Conservation (phyloP, 2,329 filamentous ascomycete species). For the Aureobasidium mangrovei region DNA sequence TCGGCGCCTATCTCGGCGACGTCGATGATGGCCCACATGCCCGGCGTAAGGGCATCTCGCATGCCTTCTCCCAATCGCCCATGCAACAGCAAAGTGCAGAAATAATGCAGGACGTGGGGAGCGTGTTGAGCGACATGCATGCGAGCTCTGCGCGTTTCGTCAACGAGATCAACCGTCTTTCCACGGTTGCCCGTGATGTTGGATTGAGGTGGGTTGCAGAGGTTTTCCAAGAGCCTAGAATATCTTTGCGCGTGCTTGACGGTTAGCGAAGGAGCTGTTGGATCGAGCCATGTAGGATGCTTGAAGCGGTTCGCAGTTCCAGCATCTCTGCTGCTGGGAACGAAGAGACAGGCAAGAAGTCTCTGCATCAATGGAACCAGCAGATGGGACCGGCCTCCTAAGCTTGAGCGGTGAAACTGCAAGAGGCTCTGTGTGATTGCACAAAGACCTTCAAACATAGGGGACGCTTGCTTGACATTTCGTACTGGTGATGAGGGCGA, state of each 20-base stretch:
- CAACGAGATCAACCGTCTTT: constrained; percentile 38
- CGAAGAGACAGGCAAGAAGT: constrained; percentile 49
- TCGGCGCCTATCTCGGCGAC: constrained; percentile 36
- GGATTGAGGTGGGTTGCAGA: constrained; percentile 53
- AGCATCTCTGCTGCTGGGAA: constrained; percentile 26
- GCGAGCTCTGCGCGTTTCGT: constrained; percentile 51
- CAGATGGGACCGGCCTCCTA: constrained; percentile 53
- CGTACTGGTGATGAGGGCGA: constrained; percentile 27
- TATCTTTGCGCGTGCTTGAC: constrained; percentile 41
- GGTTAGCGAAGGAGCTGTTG: constrained; percentile 23
- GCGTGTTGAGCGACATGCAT: constrained; percentile 50
- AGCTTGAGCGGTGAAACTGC: constrained; percentile 47
- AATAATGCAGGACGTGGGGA: constrained; percentile 49
- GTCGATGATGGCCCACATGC: constrained; percentile 45
- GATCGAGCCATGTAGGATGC: constrained; percentile 27
- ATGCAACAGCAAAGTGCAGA: constrained; percentile 44
- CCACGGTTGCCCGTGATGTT: constrained; percentile 38
- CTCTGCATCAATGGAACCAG: constrained; percentile 47
- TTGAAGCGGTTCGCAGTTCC: constrained; percentile 18
- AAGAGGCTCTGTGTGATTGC: constrained; percentile 45
- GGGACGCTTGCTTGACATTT: constrained; percentile 23
- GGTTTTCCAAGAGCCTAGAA: constrained; percentile 48
- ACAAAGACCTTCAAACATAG: constrained; percentile 47
- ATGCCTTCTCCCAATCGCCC: constrained; percentile 43
- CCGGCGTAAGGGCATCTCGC: constrained; percentile 44